phyloP scores from a whole-genome alignment of 352 stramenopile genomes.

The Pythium rishiriense region DNA sequence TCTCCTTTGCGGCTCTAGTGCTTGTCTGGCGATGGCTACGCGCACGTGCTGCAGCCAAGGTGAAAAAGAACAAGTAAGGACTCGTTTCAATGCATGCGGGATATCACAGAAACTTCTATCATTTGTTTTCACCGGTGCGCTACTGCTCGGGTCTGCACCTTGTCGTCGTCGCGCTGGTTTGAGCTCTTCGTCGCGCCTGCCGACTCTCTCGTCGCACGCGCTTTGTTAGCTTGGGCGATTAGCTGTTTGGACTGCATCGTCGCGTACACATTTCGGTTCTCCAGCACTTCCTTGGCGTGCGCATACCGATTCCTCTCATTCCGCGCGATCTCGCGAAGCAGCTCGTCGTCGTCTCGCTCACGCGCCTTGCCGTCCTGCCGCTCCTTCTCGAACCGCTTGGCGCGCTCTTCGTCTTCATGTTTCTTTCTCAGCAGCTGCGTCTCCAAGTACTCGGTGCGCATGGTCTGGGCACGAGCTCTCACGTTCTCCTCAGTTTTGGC shows the following conservation, averaged over 20 bases:
- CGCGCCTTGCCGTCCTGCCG: slow-evolving; percentile 39
- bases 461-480: slow-evolving; percentile 34
- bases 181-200: not conserved
- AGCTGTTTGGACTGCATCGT: slow-evolving; percentile 47
- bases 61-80: slow-evolving; percentile 23
- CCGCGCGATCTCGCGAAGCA: slow-evolving; percentile 50
- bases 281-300: slow-evolving; percentile 58
- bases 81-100: not conserved
- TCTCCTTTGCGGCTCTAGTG: not conserved
- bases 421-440: slow-evolving; percentile 25
- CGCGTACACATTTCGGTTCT: slow-evolving; percentile 69
- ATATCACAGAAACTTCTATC: not conserved
- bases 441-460: slow-evolving; percentile 41
- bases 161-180: slow-evolving; percentile 21
- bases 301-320: slow-evolving; percentile 60
- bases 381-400: slow-evolving; percentile 32
- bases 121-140: slow-evolving; percentile 1
- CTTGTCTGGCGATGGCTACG: slow-evolving; percentile 9
- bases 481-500: slow-evolving; percentile 52
- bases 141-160: not conserved
- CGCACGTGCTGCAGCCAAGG: slow-evolving; percentile 1
- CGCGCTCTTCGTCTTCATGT: slow-evolving; percentile 29
- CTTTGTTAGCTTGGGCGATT: slow-evolving; percentile 31
- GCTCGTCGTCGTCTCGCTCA: slow-evolving; percentile 62
- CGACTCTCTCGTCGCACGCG: slow-evolving; percentile 9